Conservation (phyloP, 2,329 filamentous ascomycete species). For the Colletotrichum somersetense region DNA sequence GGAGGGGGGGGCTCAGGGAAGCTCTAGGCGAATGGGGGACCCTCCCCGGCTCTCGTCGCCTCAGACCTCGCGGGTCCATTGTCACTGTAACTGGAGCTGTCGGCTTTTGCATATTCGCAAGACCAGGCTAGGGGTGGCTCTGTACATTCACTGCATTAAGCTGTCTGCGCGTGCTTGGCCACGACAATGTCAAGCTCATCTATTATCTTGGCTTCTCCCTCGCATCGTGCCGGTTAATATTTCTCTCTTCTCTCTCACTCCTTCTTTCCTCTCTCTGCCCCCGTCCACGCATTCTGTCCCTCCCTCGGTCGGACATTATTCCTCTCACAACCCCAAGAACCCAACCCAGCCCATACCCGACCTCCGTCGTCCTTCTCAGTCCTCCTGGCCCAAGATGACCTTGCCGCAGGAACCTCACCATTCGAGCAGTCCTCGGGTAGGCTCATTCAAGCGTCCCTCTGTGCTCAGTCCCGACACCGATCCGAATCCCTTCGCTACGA, state of each 20-base stretch:
- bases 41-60: constrained; percentile 12
- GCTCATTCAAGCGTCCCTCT: constrained; percentile 44
- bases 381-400: constrained; percentile 31
- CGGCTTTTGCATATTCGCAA: neutral
- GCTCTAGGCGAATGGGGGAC: constrained; percentile 7
- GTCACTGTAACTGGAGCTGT: constrained; percentile 10
- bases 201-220: constrained; percentile 39
- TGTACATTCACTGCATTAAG: constrained; percentile 14
- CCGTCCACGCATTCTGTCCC: neutral
- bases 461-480: constrained; percentile 53
- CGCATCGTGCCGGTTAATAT: constrained; percentile 20
- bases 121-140: neutral
- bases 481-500: constrained; percentile 67
- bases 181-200: constrained; percentile 40
- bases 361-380: constrained; percentile 9
- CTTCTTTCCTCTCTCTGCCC: constrained; percentile 8
- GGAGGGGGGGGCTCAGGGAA: constrained; percentile 2
- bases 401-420: constrained; percentile 33
- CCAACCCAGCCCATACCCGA: neutral
- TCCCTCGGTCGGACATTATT: neutral
- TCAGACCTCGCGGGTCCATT: constrained; percentile 34
- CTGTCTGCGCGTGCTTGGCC: constrained; percentile 4
- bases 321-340: neutral
- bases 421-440: constrained; percentile 37
- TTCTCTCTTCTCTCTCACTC: constrained; percentile 9